Evolutionary conservation across 768 basidiomycete genomes (phyloP).

Genomic region (Dacryopinax spathularia): DNA sequence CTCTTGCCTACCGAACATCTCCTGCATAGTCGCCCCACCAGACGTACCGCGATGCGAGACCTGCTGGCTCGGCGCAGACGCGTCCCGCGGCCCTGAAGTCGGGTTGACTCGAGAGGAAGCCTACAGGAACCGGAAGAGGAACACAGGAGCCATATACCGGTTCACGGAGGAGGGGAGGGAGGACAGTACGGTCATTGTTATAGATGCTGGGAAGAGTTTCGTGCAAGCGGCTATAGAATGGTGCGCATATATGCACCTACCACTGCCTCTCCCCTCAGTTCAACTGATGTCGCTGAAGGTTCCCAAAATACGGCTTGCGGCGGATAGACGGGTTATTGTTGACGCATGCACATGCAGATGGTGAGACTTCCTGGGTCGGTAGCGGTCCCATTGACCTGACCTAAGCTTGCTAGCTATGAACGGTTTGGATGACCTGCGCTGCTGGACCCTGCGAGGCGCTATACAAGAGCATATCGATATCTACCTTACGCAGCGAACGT

Average conservation of each 20-base stretch:
- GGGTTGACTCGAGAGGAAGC: background rate
- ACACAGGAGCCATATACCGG: slow-evolving; percentile 60
- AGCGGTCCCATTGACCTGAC: background rate
- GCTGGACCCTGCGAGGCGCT: slow-evolving; percentile 52
- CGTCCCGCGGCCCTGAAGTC: background rate
- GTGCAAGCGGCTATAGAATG: slow-evolving; percentile 32
- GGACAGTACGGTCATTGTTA: slow-evolving; percentile 52
- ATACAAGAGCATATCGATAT: slow-evolving; percentile 65
- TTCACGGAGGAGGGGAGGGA: slow-evolving; percentile 28
- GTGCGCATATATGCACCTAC: background rate
- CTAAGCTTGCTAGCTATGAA: slow-evolving; percentile 47
- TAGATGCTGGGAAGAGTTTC: slow-evolving; percentile 81
- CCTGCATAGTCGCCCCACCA: background rate
- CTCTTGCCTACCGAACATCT: background rate
- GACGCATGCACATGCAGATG: slow-evolving; percentile 81
- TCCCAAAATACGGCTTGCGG: slow-evolving; percentile 60
- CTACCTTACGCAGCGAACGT: slow-evolving; percentile 54
- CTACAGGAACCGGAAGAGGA: slow-evolving; percentile 60
- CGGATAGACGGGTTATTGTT: slow-evolving; percentile 62
- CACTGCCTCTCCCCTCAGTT: background rate
- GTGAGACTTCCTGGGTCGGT: slow-evolving; percentile 20
- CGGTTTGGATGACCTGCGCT: slow-evolving; percentile 77
- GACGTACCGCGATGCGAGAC: background rate
- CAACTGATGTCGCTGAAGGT: slow-evolving; percentile 22
- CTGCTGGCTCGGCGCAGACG: background rate